Conservation (phyloP, 1,284 basidiomycete genomes). For the Schizopora paradoxa region DNA sequence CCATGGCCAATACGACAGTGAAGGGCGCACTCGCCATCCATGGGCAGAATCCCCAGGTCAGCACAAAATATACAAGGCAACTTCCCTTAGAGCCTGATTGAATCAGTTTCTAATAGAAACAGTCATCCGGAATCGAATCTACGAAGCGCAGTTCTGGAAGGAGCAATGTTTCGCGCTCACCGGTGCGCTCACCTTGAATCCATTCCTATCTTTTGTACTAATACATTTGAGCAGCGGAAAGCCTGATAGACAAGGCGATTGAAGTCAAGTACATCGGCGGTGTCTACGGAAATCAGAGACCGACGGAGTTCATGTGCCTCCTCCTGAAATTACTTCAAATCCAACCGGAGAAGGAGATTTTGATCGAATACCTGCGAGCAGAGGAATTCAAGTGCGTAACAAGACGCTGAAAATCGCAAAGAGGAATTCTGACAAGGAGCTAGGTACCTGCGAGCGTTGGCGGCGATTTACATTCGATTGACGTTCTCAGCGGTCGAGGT, state of each 20-base stretch:
- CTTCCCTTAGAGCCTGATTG: slow-evolving; percentile 17
- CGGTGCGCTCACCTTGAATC: slow-evolving; percentile 43
- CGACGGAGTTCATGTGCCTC: slow-evolving; percentile 88
- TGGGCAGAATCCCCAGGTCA: slow-evolving; percentile 89
- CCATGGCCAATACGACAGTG: slow-evolving; percentile 89
- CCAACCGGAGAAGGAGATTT: slow-evolving; percentile 94
- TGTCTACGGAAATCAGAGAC: slow-evolving; percentile 88
- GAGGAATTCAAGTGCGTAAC: slow-evolving; percentile 93
- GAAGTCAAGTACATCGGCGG: slow-evolving; percentile 84
- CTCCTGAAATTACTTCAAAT: slow-evolving; percentile 93
- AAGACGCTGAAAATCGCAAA: slow-evolving; percentile 6
- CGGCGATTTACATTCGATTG: slow-evolving; percentile 92
- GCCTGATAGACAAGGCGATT: slow-evolving; percentile 89
- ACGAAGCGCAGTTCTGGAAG: slow-evolving; percentile 96
- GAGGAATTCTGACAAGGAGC: no score
- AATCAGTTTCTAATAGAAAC: slow-evolving; percentile 91
- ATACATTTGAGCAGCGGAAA: slow-evolving; percentile 59
- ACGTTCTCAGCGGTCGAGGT: slow-evolving; percentile 89
- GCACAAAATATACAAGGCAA: slow-evolving; percentile 10
- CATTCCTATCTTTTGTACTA: slow-evolving; percentile 3
- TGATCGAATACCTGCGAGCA: slow-evolving; percentile 90
- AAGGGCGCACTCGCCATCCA: slow-evolving; percentile 81
- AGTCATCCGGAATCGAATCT: slow-evolving; percentile 92
- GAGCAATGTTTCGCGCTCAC: slow-evolving; percentile 93
- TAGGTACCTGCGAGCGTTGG: slow-evolving; percentile 90